Conservation (phyloP, 1,139 yeast genomes). For the Lodderomyces orthopsilosis region DNA sequence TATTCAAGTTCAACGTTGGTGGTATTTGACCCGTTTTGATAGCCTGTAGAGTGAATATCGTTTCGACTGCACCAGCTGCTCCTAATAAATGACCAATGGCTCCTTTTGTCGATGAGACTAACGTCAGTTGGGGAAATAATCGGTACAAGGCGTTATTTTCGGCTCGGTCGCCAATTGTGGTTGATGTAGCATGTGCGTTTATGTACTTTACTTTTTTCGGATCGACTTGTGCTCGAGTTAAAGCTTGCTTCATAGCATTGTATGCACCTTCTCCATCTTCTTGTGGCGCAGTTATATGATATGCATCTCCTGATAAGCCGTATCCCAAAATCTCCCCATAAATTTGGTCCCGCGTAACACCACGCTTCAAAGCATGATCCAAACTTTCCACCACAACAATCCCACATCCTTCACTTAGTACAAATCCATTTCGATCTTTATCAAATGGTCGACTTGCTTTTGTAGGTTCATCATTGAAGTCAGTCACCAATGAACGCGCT, state of each 20-base stretch:
- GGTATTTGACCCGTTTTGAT: constrained; percentile 60
- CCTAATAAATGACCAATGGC: constrained; percentile 93
- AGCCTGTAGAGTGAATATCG: constrained; percentile 74
- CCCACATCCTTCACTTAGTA: constrained; percentile 92
- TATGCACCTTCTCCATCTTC: constrained; percentile 82
- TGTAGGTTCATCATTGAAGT: constrained; percentile 57
- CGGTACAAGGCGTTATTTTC: constrained; percentile 73
- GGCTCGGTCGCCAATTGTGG: constrained; percentile 83
- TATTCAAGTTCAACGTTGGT: constrained; percentile 71
- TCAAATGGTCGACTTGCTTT: constrained; percentile 90
- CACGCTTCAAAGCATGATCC: constrained; percentile 70
- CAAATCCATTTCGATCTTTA: constrained; percentile 74
- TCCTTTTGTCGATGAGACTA: constrained; percentile 84
- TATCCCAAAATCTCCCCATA: constrained; percentile 84
- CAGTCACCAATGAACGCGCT: constrained; percentile 75
- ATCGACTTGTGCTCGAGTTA: constrained; percentile 44
- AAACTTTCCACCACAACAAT: constrained; percentile 71
- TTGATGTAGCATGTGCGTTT: constrained; percentile 97
- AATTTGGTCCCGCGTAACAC: constrained; percentile 50
- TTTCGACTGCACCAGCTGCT: constrained; percentile 94
- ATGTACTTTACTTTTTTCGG: constrained; percentile 63
- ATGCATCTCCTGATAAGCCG: constrained; percentile 89
- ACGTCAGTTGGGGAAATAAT: constrained; percentile 39
- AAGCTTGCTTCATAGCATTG: constrained; percentile 78
- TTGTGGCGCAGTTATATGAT: constrained; percentile 90